Base-by-base conservation (phyloP, 148 eudicot genomes). In the Chenopodium quinoa region DNA sequence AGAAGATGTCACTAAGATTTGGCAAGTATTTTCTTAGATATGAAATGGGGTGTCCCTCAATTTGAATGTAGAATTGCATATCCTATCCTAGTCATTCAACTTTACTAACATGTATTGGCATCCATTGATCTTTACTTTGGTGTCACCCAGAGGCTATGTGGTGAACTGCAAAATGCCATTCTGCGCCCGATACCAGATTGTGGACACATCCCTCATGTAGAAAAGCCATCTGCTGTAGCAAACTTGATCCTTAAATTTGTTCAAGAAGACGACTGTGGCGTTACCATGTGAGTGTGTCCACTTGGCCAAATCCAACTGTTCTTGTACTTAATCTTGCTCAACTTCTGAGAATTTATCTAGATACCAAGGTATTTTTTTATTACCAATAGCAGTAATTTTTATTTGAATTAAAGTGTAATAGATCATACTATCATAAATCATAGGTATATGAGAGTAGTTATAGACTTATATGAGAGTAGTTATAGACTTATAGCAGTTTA, bases 131-230 rank as follows among this genome's bases (percentile, higher is more conserved):
- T 44, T 22, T 73, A 37, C 22, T 20, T 32, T 2, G 25, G 32
- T 65, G 47, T 3, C 31, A 84, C 71, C 83, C 97, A 94, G 98
- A 91, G 89, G 85, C 23, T 95, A 81, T 91, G 90, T 31, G 75
- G 91, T 46, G 97, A 95, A 79, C 76, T 92, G 60, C 91, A 90
- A 74, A 83, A 92, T 82, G 92, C 97, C 40, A 88, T 82, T 52
- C 72, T 95, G 44, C 92, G 93, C 37, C 92, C 85, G 83, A 88
- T 95, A 77, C 90, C 96, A 77, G 96, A 90, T 23, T 95, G 97
- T 74, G 99, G 99, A 32, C 99, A 95, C 79, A 84, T 95, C 78
- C 97, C 97, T 12, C 99, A 93, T 34, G 94, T 93, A 8, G 97
- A 95, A 83, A 93, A 91, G 78, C 97, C 99, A 1, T 75, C 76